Conservation (phyloP, 768 basidiomycete genomes). For the Phylloporus arenicola region DNA sequence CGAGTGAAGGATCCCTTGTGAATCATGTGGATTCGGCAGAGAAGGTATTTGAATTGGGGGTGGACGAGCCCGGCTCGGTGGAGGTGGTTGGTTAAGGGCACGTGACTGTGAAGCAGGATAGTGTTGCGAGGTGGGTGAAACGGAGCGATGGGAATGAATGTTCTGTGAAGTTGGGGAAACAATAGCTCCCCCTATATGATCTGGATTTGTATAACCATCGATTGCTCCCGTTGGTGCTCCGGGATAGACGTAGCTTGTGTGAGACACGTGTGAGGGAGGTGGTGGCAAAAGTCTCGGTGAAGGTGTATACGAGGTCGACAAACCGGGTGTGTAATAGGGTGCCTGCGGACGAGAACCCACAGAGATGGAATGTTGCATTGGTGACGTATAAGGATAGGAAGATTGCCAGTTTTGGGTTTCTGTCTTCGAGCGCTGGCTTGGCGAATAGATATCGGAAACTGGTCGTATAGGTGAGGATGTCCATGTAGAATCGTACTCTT, state of each 20-base stretch:
- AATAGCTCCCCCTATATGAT: slow-evolving; percentile 58
- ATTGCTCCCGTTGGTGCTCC: slow-evolving; percentile 10
- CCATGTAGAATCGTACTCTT: slow-evolving; percentile 10
- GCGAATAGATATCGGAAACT: background rate
- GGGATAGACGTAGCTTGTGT: slow-evolving; percentile 12
- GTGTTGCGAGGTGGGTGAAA: slow-evolving; percentile 57
- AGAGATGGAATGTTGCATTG: slow-evolving; percentile 48
- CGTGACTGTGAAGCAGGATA: slow-evolving; percentile 33
- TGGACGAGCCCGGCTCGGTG: slow-evolving; percentile 12
- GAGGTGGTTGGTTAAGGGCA: slow-evolving; percentile 1
- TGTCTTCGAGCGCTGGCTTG: slow-evolving; percentile 6
- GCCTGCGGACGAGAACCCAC: slow-evolving; percentile 35
- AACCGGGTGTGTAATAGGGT: slow-evolving; percentile 32
- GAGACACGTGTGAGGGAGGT: slow-evolving; percentile 26
- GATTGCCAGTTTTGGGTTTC: slow-evolving; percentile 15
- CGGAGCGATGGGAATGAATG: slow-evolving; percentile 51
- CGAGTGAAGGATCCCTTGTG: slow-evolving; percentile 45
- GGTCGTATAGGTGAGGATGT: slow-evolving; percentile 2
- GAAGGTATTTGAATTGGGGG: slow-evolving; percentile 20
- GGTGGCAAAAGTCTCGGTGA: slow-evolving; percentile 25
- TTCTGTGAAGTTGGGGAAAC: slow-evolving; percentile 57
- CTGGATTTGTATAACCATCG: slow-evolving; percentile 32
- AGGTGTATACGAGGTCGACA: slow-evolving; percentile 27
- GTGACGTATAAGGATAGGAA: slow-evolving; percentile 31
- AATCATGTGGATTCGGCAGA: slow-evolving; percentile 28